These are phyloP conservation scores for Fusarium palustre DNA, from an alignment of 2,329 filamentous ascomycete species.

Conservation along the genomic window DNA sequence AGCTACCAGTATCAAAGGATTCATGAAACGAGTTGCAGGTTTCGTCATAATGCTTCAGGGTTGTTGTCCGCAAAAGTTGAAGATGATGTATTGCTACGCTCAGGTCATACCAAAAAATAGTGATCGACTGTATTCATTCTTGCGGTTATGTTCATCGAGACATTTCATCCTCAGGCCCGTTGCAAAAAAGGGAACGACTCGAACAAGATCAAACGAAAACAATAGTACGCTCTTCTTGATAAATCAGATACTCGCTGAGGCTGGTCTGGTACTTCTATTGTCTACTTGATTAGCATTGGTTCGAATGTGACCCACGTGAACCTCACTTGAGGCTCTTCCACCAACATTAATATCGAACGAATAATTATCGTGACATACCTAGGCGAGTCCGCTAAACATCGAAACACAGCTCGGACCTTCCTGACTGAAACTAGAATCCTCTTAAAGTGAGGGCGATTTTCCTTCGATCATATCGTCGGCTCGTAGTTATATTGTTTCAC, in stretches of 20 bases:
- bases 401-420: constrained; percentile 1
- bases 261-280: neutral
- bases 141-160: neutral
- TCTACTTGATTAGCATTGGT: neutral
- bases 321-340: neutral
- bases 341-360: neutral
- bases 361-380: neutral
- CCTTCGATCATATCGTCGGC: neutral
- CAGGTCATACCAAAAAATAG: neutral
- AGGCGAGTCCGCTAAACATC: neutral
- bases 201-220: neutral
- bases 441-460: neutral
- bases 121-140: neutral
- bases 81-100: neutral
- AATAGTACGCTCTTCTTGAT: neutral
- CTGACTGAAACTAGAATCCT: neutral
- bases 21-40: neutral
- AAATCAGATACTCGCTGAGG: neutral
- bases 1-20: neutral
- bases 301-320: neutral
- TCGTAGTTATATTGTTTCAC: constrained; percentile 1
- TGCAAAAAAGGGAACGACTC: neutral
- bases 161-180: neutral
- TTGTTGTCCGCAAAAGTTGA: neutral
- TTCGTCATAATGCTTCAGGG: neutral